phyloP scores from a whole-genome alignment of 148 eudicot species.

The Arctostaphylos glauca region DNA sequence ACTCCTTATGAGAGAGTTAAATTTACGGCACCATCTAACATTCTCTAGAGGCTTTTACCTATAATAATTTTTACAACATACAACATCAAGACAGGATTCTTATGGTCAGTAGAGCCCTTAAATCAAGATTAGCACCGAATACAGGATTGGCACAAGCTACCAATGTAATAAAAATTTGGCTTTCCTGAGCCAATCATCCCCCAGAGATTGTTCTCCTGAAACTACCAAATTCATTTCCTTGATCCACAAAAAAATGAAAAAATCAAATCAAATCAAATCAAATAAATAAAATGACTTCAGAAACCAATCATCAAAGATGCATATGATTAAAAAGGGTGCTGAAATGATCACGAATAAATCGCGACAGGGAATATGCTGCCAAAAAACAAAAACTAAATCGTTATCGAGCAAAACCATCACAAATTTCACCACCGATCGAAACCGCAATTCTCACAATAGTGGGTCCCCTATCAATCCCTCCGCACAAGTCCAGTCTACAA shows the following conservation, averaged over 20 bases:
- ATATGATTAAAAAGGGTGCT: neutral
- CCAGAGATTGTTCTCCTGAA: neutral
- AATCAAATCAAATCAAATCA: too few relatives aligned
- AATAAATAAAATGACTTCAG: neutral
- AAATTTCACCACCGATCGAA: neutral
- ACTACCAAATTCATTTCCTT: neutral
- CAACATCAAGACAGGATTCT: neutral
- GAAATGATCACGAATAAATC: neutral
- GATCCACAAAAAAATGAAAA: neutral
- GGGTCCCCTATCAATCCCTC: neutral
- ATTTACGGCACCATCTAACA: too few relatives aligned
- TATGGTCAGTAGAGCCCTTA: neutral
- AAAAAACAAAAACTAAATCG: neutral
- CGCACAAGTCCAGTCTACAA: neutral
- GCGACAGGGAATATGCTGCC: neutral
- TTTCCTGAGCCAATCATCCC: neutral
- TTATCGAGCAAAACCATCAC: neutral
- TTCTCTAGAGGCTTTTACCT: too few relatives aligned
- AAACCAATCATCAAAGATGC: neutral
- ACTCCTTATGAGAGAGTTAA: too few relatives aligned
- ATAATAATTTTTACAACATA: too few relatives aligned
- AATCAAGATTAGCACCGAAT: neutral
- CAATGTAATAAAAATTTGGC: neutral
- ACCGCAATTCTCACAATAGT: neutral
- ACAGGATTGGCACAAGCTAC: neutral